Conservation (phyloP, 1,284 basidiomycete genomes). For the Microbotryum lychnidis-dioicae region DNA sequence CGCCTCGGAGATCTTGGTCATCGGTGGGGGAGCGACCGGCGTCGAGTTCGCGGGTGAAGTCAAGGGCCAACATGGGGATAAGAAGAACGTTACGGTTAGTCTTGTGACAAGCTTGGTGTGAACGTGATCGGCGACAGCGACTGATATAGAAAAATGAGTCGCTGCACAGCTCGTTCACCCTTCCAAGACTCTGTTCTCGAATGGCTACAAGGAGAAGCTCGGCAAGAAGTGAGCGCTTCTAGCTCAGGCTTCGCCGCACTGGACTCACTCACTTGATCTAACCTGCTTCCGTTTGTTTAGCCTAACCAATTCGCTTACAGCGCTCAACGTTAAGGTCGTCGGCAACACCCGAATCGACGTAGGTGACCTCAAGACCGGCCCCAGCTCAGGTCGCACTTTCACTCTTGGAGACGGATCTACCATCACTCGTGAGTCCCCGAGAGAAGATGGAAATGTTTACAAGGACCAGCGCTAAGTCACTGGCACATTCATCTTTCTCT, state of each 20-base stretch:
- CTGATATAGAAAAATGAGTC: no score
- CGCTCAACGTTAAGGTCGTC: conserved; percentile 39
- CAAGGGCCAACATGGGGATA: conserved; percentile 14
- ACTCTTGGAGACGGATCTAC: conserved; percentile 30
- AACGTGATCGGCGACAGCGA: no score
- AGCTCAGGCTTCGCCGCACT: no score
- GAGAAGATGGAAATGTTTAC: neutral
- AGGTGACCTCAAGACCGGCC: conserved; percentile 32
- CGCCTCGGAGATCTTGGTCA: conserved; percentile 38
- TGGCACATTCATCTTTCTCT: neutral
- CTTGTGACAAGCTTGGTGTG: no score
- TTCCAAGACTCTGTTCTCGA: conserved; percentile 9
- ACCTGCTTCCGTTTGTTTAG: neutral
- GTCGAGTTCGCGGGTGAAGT: conserved; percentile 44
- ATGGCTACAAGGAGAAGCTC: conserved; percentile 27
- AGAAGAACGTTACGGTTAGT: conserved; percentile 35
- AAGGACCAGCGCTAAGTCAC: neutral
- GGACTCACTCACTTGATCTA: no score
- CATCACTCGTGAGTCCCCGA: conserved; percentile 34
- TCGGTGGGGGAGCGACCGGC: conserved; percentile 45
- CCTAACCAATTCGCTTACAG: conserved; percentile 35
- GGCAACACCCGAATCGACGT: conserved; percentile 37
- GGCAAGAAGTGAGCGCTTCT: neutral
- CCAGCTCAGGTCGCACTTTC: conserved; percentile 26
- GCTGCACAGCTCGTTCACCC: conserved; percentile 32